Conservation (phyloP, 148 eudicot genomes). For the Diospyros lotus region DNA sequence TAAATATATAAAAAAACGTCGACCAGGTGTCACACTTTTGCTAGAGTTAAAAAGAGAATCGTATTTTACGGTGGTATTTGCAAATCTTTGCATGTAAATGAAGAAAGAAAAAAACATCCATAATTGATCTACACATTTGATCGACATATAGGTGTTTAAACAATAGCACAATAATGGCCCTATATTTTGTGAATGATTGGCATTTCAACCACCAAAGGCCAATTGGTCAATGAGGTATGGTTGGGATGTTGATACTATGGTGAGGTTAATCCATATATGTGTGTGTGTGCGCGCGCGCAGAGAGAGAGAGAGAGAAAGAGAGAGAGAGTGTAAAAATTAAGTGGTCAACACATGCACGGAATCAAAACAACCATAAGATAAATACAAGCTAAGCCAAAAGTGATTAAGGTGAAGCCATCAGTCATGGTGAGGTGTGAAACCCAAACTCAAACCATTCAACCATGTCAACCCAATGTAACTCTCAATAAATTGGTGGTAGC, state of each 20-base stretch:
- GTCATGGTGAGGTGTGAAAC: too few species aligned
- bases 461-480: too few species aligned
- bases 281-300: not conserved
- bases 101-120: too few species aligned
- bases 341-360: conserved; percentile 1
- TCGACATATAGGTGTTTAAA: not conserved
- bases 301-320: too few species aligned
- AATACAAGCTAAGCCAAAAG: not conserved
- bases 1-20: too few species aligned
- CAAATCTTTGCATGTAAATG: too few species aligned
- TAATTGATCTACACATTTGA: not conserved
- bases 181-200: not conserved
- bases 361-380: conserved; percentile 2
- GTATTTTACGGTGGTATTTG: too few species aligned
- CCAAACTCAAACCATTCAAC: too few species aligned
- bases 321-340: not conserved
- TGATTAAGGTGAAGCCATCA: not conserved
- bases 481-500: too few species aligned
- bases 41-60: too few species aligned
- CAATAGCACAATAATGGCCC: too few species aligned
- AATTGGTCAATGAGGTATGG: not conserved
- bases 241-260: conserved; percentile 1
- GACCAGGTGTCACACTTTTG: too few species aligned
- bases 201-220: not conserved
- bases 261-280: not conserved